Evolutionary conservation across 495 filamentous ascomycete species (phyloP).

Genomic region (Penicillium cataractarum): DNA sequence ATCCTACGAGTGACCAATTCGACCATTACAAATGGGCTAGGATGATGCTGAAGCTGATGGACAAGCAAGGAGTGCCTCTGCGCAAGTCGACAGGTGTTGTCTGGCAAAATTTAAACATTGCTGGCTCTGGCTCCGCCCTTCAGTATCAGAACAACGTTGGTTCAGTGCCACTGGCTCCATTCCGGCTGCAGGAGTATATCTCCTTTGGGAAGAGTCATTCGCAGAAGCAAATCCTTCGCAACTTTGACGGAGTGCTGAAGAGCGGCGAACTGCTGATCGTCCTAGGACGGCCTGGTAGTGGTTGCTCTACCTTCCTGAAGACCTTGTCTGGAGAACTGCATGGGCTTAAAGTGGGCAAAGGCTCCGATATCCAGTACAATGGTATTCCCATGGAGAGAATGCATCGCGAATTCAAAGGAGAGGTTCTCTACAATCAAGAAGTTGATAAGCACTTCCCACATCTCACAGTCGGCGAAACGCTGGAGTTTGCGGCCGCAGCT

Average conservation of each 20-base stretch:
- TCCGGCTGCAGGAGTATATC: conserved; percentile 51
- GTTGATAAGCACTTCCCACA: conserved; percentile 69
- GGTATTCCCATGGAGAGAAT: conserved; percentile 56
- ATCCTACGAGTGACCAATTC: conserved; percentile 60
- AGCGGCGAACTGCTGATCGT: conserved; percentile 47
- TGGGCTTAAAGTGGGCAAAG: conserved; percentile 44
- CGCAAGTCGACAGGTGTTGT: conserved; percentile 46
- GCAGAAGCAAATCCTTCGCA: conserved; percentile 46
- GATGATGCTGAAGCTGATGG: conserved; percentile 48
- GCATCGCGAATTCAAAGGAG: conserved; percentile 63
- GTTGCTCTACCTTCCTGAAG: conserved; percentile 51
- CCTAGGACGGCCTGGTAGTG: conserved; percentile 48
- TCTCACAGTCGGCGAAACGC: conserved; percentile 67
- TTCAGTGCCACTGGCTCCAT: conserved; percentile 50
- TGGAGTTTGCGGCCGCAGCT: conserved; percentile 64
- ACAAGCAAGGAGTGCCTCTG: conserved; percentile 46
- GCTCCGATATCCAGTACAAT: conserved; percentile 55
- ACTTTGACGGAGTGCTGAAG: conserved; percentile 45
- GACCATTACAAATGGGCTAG: conserved; percentile 61
- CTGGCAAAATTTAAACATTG: conserved; percentile 58
- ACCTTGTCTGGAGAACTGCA: conserved; percentile 42
- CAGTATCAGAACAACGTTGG: conserved; percentile 61
- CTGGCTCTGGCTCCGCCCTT: conserved; percentile 55
- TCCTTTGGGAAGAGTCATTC: conserved; percentile 29
- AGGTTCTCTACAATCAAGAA: conserved; percentile 66